A percentile compares a stretch with the other conserved stretches of the same genome.
Conservation (phyloP, 805 yeast genomes). For the Vanderwaltozyma yarrowii region DNA sequence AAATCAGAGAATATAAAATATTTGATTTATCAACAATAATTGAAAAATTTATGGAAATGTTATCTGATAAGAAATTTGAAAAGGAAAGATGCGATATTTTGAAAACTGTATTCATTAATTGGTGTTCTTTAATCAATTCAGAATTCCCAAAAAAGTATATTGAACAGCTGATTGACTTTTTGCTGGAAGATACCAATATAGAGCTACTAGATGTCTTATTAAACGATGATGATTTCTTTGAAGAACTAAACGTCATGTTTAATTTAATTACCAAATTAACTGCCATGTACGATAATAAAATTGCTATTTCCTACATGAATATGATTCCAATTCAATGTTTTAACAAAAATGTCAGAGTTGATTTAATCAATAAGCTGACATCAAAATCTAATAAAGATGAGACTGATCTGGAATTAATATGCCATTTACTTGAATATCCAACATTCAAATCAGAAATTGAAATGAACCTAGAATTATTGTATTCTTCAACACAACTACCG, state of each 20-base stretch:
- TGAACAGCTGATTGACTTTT: slow-evolving; percentile 17
- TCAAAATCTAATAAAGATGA: slow-evolving; percentile 2
- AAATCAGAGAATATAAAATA: slow-evolving; percentile 39
- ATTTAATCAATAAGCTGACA: slow-evolving; percentile 19
- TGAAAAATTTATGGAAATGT: slow-evolving; percentile 15
- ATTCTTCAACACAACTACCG: slow-evolving; percentile 7
- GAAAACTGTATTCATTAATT: slow-evolving; percentile 34
- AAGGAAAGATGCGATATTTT: slow-evolving; percentile 9
- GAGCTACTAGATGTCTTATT: slow-evolving; percentile 21
- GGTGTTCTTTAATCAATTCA: slow-evolving; percentile 41
- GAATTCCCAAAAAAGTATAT: slow-evolving; percentile 28
- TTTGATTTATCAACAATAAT: slow-evolving; percentile 16
- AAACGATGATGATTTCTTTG: slow-evolving; percentile 35
- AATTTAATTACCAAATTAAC: slow-evolving; percentile 20
- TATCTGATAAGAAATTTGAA: background rate
- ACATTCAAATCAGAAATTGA: slow-evolving; percentile 47
- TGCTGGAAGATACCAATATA: slow-evolving; percentile 21
- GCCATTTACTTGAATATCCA: slow-evolving; percentile 38
- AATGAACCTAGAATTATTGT: slow-evolving; percentile 25
- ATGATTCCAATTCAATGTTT: slow-evolving; percentile 43
- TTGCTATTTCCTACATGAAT: slow-evolving; percentile 5
- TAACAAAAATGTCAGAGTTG: slow-evolving; percentile 28
- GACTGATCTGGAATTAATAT: slow-evolving; percentile 19
- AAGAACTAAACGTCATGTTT: slow-evolving; percentile 34
- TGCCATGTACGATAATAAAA: slow-evolving; percentile 3